Percentiles rank a stretch among this genome's conserved stretches.
Conservation (phyloP, 2,329 filamentous ascomycete species). For the Tolypocladium nubicola region DNA sequence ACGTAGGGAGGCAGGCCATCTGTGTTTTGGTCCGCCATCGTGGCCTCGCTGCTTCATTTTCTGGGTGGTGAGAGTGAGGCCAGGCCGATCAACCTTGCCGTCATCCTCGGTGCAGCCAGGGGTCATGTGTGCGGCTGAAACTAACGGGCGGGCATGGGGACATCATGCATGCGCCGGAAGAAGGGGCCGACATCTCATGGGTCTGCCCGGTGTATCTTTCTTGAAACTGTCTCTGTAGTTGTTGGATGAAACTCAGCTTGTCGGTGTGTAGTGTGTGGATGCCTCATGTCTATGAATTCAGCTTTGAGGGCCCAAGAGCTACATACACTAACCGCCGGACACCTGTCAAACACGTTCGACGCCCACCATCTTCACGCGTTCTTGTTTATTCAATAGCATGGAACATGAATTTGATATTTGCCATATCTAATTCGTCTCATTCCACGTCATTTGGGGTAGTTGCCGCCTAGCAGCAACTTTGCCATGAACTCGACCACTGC, state of each 20-base stretch:
- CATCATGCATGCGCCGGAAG: not conserved
- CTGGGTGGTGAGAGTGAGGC: not conserved
- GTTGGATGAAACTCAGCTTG: not conserved
- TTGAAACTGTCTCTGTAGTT: no score
- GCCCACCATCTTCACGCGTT: not conserved
- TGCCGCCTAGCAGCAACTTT: not conserved
- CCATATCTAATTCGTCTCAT: not conserved
- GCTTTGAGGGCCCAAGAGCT: not conserved
- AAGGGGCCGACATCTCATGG: not conserved
- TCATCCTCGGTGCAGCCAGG: not conserved
- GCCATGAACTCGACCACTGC: not conserved
- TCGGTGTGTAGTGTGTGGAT: not conserved
- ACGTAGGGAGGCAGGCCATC: not conserved
- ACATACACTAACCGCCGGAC: no score
- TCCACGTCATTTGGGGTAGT: not conserved
- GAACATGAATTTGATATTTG: no score
- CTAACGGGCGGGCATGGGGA: not conserved
- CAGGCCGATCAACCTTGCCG: not conserved
- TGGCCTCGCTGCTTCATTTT: not conserved
- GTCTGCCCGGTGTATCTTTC: not conserved
- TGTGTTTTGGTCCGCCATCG: not conserved
- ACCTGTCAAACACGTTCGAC: not conserved
- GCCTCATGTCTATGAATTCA: not conserved
- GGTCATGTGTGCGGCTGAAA: not conserved
- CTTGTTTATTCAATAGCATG: not conserved